Evolutionary conservation across 1,139 yeast genomes (phyloP).

Genomic region (Pichia sp.): DNA sequence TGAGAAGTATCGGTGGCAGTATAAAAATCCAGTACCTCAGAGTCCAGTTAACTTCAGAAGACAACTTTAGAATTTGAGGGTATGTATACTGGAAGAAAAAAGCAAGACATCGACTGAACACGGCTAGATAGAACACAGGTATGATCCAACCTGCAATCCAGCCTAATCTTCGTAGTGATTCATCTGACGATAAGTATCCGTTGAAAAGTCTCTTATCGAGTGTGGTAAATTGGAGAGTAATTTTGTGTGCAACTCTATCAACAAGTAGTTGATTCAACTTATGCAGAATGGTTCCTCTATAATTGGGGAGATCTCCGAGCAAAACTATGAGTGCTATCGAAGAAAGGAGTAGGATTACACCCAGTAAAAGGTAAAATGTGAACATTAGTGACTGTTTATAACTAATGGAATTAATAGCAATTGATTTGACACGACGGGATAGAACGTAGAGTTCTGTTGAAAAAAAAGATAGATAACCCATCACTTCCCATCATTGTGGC

Average conservation of each 20-base stretch:
- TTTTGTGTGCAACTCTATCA: background rate
- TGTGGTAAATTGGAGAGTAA: background rate
- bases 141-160: slow-evolving; percentile 39
- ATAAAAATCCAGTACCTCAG: slow-evolving; percentile 25
- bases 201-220: slow-evolving; percentile 12
- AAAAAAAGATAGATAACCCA: background rate
- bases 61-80: slow-evolving; percentile 14
- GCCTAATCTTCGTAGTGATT: slow-evolving; percentile 7
- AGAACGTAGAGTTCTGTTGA: background rate
- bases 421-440: too few relatives aligned
- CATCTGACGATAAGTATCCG: slow-evolving; percentile 14
- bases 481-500: background rate
- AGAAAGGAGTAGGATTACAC: background rate
- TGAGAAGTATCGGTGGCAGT: slow-evolving; percentile 34
- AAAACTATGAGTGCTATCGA: slow-evolving; percentile 10
- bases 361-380: slow-evolving; percentile 4
- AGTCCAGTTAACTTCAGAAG: slow-evolving; percentile 5
- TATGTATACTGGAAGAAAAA: slow-evolving; percentile 44
- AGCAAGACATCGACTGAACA: slow-evolving; percentile 44
- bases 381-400: slow-evolving; percentile 1
- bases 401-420: too few relatives aligned
- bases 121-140: slow-evolving; percentile 45
- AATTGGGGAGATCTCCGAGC: slow-evolving; percentile 24
- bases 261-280: slow-evolving; percentile 9
- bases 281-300: slow-evolving; percentile 16